Evolutionary conservation across 2,329 filamentous ascomycete genomes (phyloP).

Genomic region (Claviceps humidiphila): DNA sequence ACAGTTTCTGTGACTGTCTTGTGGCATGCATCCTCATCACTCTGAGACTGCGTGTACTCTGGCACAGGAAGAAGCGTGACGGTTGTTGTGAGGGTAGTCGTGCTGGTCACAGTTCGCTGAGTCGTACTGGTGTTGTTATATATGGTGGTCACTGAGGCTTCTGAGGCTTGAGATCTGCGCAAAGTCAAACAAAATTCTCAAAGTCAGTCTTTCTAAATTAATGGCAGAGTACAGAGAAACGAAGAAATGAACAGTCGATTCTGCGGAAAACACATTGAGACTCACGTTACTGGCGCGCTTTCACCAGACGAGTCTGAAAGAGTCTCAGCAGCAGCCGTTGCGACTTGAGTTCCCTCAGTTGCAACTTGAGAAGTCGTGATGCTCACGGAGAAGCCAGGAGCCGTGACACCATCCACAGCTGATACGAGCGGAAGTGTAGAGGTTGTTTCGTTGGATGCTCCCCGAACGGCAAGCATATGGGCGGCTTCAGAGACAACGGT

Average conservation of each 20-base stretch:
- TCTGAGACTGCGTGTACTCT: constrained; percentile 12
- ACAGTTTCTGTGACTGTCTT: constrained; percentile 5
- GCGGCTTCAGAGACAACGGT: constrained; percentile 9
- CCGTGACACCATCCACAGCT: constrained; percentile 7
- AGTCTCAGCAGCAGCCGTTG: background rate
- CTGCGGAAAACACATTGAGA: background rate
- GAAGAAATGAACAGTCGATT: background rate
- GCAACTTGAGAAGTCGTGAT: constrained; percentile 6
- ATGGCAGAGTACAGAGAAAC: too few species aligned
- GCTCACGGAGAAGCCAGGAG: constrained; percentile 6
- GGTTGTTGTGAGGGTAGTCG: constrained; percentile 11
- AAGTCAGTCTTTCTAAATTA: background rate
- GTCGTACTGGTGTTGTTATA: constrained; percentile 12
- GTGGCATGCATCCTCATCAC: constrained; percentile 9
- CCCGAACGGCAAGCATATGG: constrained; percentile 12
- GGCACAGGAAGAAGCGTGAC: constrained; percentile 11
- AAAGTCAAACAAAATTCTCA: background rate
- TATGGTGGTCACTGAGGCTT: constrained; percentile 20
- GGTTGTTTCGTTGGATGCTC: constrained; percentile 9
- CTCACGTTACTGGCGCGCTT: constrained; percentile 24
- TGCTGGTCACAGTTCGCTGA: constrained; percentile 9
- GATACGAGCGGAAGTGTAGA: constrained; percentile 3
- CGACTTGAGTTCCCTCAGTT: constrained; percentile 2
- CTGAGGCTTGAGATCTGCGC: constrained; percentile 19
- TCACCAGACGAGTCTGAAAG: constrained; percentile 6